Percentiles rank a stretch among this genome's conserved stretches.
phyloP scores from a whole-genome alignment of 1,139 yeast species.

The Pichia sp. region DNA sequence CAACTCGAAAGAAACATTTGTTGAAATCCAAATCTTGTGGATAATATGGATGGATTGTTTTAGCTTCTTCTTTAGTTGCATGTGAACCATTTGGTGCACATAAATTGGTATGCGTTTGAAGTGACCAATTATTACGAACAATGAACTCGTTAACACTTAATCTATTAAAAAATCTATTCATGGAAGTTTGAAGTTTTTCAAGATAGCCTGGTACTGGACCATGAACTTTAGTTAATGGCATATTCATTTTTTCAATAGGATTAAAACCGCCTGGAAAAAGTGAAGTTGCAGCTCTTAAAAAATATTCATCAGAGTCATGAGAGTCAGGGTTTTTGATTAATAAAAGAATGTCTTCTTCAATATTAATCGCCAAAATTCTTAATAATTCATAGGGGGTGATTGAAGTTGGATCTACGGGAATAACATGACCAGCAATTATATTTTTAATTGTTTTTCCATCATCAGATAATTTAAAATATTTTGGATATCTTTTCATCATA shows the following conservation, averaged over 20 bases:
- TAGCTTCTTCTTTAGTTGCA: slow-evolving; percentile 16
- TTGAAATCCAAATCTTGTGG: slow-evolving; percentile 46
- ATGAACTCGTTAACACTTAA: slow-evolving; percentile 47
- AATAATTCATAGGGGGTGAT: slow-evolving; percentile 34
- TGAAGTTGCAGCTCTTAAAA: slow-evolving; percentile 56
- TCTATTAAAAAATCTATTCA: slow-evolving; percentile 55
- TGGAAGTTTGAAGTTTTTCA: slow-evolving; percentile 46
- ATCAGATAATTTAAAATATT: slow-evolving; percentile 28
- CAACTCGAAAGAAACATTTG: slow-evolving; percentile 52
- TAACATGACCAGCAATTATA: slow-evolving; percentile 35
- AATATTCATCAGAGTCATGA: slow-evolving; percentile 46
- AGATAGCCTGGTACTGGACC: slow-evolving; percentile 59
- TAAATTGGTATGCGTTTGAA: slow-evolving; percentile 48
- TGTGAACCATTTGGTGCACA: slow-evolving; percentile 41
- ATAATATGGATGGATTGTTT: slow-evolving; percentile 31
- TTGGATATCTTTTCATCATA: slow-evolving; percentile 53
- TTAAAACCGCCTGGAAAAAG: slow-evolving; percentile 75
- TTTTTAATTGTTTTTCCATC: slow-evolving; percentile 31
- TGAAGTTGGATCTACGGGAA: slow-evolving; percentile 31
- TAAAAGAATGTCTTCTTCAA: slow-evolving; percentile 66
- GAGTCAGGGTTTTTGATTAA: slow-evolving; percentile 44
- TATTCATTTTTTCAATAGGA: slow-evolving; percentile 50
- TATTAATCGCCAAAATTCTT: slow-evolving; percentile 37
- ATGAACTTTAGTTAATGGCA: slow-evolving; percentile 49
- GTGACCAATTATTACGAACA: slow-evolving; percentile 55